A percentile compares a stretch with the other conserved stretches of the same genome.
These are phyloP conservation scores for Venturia asperata DNA, from an alignment of 2,329 filamentous ascomycete genomes.

Conservation along the genomic window DNA sequence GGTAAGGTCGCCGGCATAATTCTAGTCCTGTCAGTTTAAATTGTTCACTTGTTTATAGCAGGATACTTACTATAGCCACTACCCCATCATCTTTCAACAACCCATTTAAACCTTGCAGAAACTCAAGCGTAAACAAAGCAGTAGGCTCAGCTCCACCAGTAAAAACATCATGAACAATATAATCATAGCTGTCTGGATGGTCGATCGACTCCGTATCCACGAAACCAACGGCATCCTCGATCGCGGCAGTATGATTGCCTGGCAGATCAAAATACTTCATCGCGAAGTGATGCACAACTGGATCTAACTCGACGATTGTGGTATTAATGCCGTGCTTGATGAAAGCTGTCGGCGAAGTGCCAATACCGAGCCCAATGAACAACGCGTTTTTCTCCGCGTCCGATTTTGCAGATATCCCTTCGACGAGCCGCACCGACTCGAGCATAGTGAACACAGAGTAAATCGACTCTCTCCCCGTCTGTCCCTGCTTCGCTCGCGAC, in stretches of 20 bases:
- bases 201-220: conserved; percentile 46
- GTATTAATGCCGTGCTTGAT: conserved; percentile 85
- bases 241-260: conserved; percentile 66
- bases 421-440: conserved; percentile 77
- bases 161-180: conserved; percentile 96
- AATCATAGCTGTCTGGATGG: conserved; percentile 58
- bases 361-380: conserved; percentile 86
- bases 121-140: conserved; percentile 78
- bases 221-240: conserved; percentile 74
- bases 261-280: conserved; percentile 74
- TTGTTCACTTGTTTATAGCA: neutral
- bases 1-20: conserved; percentile 85
- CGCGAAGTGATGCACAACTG: conserved; percentile 77
- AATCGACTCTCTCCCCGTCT: conserved; percentile 69
- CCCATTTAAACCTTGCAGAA: conserved; percentile 61
- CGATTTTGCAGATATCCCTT: conserved; percentile 43
- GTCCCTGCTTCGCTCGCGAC: conserved; percentile 32
- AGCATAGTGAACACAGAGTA: conserved; percentile 96
- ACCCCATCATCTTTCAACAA: conserved; percentile 73
- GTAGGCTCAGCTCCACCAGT: conserved; percentile 91
- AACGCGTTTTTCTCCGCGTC: conserved; percentile 71
- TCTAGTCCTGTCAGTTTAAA: conserved; percentile 45
- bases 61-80: conserved; percentile 69
- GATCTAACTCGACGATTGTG: conserved; percentile 91
- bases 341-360: conserved; percentile 80